A percentile compares a stretch with the other conserved stretches of the same genome.
Conservation (phyloP, 495 filamentous ascomycete species). For the Neurospora sp. region DNA sequence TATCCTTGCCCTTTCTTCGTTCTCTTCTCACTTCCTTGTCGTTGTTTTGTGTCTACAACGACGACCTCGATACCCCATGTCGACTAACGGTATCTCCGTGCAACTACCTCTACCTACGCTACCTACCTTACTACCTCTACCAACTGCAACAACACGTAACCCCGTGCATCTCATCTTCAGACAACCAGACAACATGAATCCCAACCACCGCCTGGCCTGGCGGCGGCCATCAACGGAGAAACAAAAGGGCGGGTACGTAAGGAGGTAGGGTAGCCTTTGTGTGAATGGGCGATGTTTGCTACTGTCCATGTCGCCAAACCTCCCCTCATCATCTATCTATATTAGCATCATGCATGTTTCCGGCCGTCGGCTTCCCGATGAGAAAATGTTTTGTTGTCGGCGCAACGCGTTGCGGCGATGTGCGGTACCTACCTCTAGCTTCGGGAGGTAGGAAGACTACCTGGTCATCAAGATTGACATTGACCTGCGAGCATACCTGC, state of each 20-base stretch:
- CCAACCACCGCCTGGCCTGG: neutral
- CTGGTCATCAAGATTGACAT: neutral
- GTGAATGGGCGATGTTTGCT: neutral
- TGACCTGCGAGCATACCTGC: neutral
- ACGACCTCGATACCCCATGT: too few species aligned
- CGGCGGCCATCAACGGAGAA: neutral
- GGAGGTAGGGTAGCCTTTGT: neutral
- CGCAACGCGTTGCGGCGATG: neutral
- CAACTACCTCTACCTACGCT: too few species aligned
- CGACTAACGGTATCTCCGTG: too few species aligned
- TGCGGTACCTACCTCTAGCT: neutral
- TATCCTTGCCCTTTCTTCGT: neutral
- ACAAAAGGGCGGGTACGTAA: neutral
- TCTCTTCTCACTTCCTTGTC: neutral
- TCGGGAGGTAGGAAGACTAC: neutral
- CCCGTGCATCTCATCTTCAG: neutral
- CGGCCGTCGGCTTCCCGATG: neutral
- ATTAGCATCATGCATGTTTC: neutral
- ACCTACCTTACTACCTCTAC: too few species aligned
- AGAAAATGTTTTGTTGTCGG: neutral
- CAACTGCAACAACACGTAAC: neutral
- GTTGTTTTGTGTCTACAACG: too few species aligned
- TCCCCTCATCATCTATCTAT: neutral
- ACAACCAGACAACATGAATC: neutral
- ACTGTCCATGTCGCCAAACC: neutral